Evolutionary conservation across 2,329 filamentous ascomycete species (phyloP).

Genomic region (Rhinocladiella similis): DNA sequence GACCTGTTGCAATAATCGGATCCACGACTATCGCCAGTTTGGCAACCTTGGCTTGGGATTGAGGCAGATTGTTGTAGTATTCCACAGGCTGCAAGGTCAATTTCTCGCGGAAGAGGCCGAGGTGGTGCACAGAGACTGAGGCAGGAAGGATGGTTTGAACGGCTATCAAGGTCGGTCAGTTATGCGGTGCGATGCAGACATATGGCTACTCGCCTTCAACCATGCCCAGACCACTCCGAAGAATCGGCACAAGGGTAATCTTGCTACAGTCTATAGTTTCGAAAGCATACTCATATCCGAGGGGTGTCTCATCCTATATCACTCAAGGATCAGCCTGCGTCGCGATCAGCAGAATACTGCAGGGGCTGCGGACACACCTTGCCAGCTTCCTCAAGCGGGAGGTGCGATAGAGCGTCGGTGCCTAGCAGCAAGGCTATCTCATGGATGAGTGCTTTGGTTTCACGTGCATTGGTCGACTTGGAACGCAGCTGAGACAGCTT

Average conservation of each 20-base stretch:
- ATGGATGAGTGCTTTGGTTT: slow-evolving; percentile 79
- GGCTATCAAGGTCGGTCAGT: slow-evolving; percentile 48
- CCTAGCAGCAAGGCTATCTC: slow-evolving; percentile 83
- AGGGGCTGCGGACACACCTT: slow-evolving; percentile 55
- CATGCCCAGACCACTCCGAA: slow-evolving; percentile 91
- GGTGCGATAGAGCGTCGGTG: slow-evolving; percentile 71
- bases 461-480: slow-evolving; percentile 64
- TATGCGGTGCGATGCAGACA: not conserved
- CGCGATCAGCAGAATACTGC: slow-evolving; percentile 10
- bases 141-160: slow-evolving; percentile 78
- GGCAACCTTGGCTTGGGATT: slow-evolving; percentile 34
- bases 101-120: slow-evolving; percentile 91
- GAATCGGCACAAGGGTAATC: slow-evolving; percentile 84
- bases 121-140: slow-evolving; percentile 83
- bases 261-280: slow-evolving; percentile 62
- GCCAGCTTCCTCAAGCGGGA: slow-evolving; percentile 59
- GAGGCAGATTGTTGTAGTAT: slow-evolving; percentile 95
- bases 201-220: slow-evolving; percentile 63
- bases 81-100: slow-evolving; percentile 85
- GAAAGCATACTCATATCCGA: slow-evolving; percentile 73
- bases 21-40: slow-evolving; percentile 82
- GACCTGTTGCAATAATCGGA: slow-evolving; percentile 90
- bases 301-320: slow-evolving; percentile 69
- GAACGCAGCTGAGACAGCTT: slow-evolving; percentile 91
- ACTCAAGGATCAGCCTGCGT: slow-evolving; percentile 12